Percentiles rank a stretch among this genome's conserved stretches.
Evolutionary conservation across 805 yeast genomes (phyloP).

Genomic region (Starmerella bombi): DNA sequence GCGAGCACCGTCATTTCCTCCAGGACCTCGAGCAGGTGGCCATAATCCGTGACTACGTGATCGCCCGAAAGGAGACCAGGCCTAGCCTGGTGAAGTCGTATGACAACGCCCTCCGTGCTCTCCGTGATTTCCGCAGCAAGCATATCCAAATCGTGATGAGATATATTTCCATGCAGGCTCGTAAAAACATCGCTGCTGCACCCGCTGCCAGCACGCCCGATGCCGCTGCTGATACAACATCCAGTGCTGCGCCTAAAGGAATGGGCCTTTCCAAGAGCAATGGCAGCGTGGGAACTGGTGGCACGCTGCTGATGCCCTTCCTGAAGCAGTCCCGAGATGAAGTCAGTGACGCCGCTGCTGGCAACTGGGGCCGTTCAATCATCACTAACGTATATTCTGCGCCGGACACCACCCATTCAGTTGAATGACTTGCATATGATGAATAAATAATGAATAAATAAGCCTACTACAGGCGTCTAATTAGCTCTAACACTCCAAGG

Average conservation of each 20-base stretch:
- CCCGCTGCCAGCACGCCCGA: conserved; percentile 23
- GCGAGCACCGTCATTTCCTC: conserved; percentile 65
- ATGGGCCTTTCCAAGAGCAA: conserved; percentile 37
- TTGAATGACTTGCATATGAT: too few species aligned
- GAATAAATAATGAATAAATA: too few species aligned
- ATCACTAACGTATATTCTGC: conserved; percentile 20
- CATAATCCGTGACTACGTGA: conserved; percentile 52
- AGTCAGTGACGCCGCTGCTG: conserved; percentile 88
- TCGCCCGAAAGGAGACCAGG: conserved; percentile 28
- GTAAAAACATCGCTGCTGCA: too few species aligned
- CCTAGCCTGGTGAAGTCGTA: conserved; percentile 57
- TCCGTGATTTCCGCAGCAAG: conserved; percentile 77
- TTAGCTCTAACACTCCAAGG: too few species aligned
- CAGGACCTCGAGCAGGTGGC: conserved; percentile 44
- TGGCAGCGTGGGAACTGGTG: conserved; percentile 73
- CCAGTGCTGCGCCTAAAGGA: too few species aligned
- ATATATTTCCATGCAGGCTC: conserved; percentile 70
- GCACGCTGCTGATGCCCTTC: conserved; percentile 81
- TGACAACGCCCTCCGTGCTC: conserved; percentile 81
- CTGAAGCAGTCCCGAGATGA: conserved; percentile 92
- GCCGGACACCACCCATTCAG: not conserved
- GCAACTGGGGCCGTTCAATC: conserved; percentile 71
- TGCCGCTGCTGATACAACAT: not conserved
- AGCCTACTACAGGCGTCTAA: too few species aligned
- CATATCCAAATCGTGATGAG: conserved; percentile 88